Evolutionary conservation across 2,329 filamentous ascomycete species (phyloP), one percentile per base, ranked within the genome.

Genomic region (Fusarium bactridioides): DNA sequence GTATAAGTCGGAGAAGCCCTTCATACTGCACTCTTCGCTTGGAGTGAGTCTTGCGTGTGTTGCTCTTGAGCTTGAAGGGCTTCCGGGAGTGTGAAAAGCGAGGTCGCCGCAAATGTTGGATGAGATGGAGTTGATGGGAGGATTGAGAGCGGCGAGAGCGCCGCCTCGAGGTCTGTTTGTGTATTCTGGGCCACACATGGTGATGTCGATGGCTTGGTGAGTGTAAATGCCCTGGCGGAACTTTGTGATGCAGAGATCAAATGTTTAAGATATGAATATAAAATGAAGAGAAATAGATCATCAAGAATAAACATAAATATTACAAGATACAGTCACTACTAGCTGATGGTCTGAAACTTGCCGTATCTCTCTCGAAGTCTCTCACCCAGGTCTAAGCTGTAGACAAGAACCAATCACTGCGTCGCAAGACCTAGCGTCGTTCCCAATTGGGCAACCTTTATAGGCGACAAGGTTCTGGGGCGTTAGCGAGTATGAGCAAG

Each of bases 101-200:
- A 87, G 79, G 43, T 84, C 83, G n/a, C 80, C 82, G 19, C 74
- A 68, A 4, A 80, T 45, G 11, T 60, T 69, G 10, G 60, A 64
- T 5, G 53, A 50, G 9, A 64, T 7, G 33, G 37, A 57, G 41
- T 66, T 21, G 65, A 71, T 15, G 78, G 78, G 76, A 43, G 80
- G 79, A 23, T 76, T 81, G 50, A 87, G 81, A 11, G 85, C 83
- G 12, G 80, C 85, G 55, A 87, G 80, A 21, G 85, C 85, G 38
- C 85, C 85, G 64, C 85, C 84, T 43, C 81, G 80, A 15, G 84
- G 83, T 51, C 80, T 77, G 63, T 82, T 80, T 16, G 81, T 80
- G 61, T 73, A 80, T 55, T 85, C 81, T 10, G 81, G 81, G 47
- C 85, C 84, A 68, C 85, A 87, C 85, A 87, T 87, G 43, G 18